Conservation (phyloP, 352 stramenopile species). For the Globisporangium canariense region DNA sequence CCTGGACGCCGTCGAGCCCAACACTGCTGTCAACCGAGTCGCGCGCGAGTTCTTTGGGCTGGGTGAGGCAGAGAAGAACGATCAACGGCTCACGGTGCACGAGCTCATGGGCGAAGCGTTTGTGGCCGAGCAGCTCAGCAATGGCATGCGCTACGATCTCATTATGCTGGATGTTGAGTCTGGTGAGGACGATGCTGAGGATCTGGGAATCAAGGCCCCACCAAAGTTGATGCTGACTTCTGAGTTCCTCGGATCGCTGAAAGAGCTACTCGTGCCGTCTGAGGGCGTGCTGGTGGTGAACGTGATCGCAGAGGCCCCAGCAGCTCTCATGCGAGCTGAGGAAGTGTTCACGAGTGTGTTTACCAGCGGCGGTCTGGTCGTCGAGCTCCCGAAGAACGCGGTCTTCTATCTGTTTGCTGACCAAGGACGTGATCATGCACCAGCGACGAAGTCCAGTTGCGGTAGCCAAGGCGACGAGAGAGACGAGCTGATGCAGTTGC, state of each 20-base stretch:
- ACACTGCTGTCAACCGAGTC: constrained; percentile 36
- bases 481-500: neutral
- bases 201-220: constrained; percentile 36
- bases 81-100: constrained; percentile 30
- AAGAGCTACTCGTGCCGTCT: constrained; percentile 23
- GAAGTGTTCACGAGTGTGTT: constrained; percentile 28
- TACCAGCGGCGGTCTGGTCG: constrained; percentile 21
- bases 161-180: constrained; percentile 68
- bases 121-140: constrained; percentile 19
- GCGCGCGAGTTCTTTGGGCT: constrained; percentile 48
- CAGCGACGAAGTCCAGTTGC: neutral
- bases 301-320: constrained; percentile 44
- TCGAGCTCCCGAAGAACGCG: constrained; percentile 34
- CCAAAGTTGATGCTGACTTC: constrained; percentile 36
- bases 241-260: constrained; percentile 30
- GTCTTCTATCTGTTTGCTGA: constrained; percentile 36
- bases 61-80: constrained; percentile 16
- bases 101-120: constrained; percentile 46
- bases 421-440: too few relatives aligned
- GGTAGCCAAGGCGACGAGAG: neutral
- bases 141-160: constrained; percentile 30
- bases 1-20: constrained; percentile 65
- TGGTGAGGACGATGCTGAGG: constrained; percentile 23
- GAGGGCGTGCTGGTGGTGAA: constrained; percentile 51
- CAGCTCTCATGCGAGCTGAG: constrained; percentile 28